These are phyloP conservation scores for Talaromyces thailandensis DNA, from an alignment of 495 filamentous ascomycete genomes.

Conservation along the genomic window DNA sequence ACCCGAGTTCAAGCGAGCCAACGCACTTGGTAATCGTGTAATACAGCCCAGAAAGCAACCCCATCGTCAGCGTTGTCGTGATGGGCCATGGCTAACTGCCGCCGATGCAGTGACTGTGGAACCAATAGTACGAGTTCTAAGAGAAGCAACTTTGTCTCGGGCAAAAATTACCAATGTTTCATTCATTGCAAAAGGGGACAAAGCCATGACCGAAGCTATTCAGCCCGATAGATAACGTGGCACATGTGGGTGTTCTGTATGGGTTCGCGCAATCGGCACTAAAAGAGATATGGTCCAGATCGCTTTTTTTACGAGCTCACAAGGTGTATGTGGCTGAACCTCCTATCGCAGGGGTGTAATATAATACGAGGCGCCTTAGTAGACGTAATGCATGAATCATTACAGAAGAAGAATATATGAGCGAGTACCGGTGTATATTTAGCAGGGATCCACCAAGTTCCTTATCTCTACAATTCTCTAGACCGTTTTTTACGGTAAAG, in stretches of 20 bases:
- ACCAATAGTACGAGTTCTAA: neutral
- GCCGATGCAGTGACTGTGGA: neutral
- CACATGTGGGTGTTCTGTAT: neutral
- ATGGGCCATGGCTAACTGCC: neutral
- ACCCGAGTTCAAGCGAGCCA: neutral
- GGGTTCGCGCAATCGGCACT: neutral
- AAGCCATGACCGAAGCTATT: neutral
- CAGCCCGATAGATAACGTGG: neutral
- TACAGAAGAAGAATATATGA: neutral
- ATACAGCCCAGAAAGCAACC: neutral
- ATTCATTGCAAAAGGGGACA: neutral
- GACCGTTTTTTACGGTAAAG: neutral
- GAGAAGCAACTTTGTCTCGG: neutral
- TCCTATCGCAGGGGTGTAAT: neutral
- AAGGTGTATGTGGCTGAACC: neutral
- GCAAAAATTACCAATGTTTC: neutral
- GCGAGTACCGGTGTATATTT: neutral
- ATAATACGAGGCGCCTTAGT: neutral
- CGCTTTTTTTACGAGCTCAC: neutral
- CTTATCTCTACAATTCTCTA: neutral
- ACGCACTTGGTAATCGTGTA: neutral
- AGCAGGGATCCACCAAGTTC: neutral
- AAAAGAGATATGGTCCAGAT: neutral
- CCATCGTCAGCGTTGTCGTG: neutral
- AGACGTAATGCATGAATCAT: neutral